These are phyloP conservation scores for Hordeum pubiflorum DNA, from an alignment of 202 grass and related monocot species.

Conservation along the genomic window DNA sequence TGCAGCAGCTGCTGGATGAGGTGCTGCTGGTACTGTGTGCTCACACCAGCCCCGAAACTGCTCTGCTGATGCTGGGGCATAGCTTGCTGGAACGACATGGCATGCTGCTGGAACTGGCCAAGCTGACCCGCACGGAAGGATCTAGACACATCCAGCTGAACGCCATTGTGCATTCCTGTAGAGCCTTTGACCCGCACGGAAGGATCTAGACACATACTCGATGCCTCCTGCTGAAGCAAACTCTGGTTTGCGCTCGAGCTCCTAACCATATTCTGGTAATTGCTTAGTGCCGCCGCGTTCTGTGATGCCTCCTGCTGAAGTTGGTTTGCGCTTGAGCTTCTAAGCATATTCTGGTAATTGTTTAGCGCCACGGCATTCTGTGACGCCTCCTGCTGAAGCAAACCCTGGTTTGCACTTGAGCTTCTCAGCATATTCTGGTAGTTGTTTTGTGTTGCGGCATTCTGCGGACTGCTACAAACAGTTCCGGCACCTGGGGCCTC, in stretches of 20 bases:
- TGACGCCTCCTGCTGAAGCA: conserved; percentile 48
- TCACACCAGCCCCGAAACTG: conserved; percentile 30
- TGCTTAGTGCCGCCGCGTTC: conserved; percentile 36
- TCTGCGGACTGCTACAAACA: conserved; percentile 27
- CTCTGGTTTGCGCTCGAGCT: conserved; percentile 43
- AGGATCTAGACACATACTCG: too few relatives aligned
- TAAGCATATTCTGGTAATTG: conserved; percentile 63
- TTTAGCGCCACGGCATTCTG: conserved; percentile 35
- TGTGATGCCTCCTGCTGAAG: conserved; percentile 55
- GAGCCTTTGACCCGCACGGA: conserved; percentile 49
- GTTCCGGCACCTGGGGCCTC: conserved; percentile 16
- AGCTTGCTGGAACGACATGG: conserved; percentile 27
- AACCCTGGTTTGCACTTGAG: conserved; percentile 40
- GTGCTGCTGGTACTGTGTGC: conserved; percentile 62
- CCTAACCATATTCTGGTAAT: conserved; percentile 63
- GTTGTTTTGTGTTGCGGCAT: conserved; percentile 38
- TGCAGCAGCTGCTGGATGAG: conserved; percentile 74
- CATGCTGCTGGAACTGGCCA: conserved; percentile 35
- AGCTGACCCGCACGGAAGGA: conserved; percentile 36
- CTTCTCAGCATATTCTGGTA: conserved; percentile 61
- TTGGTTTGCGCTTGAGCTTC: conserved; percentile 39
- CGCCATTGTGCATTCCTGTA: conserved; percentile 28
- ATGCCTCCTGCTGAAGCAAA: conserved; percentile 59
- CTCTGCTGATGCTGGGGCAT: conserved; percentile 46
- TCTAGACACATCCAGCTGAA: conserved; percentile 34